These are phyloP conservation scores for Entophlyctis luteolus DNA, from an alignment of 192 early-diverging fungal species.

Conservation along the genomic window DNA sequence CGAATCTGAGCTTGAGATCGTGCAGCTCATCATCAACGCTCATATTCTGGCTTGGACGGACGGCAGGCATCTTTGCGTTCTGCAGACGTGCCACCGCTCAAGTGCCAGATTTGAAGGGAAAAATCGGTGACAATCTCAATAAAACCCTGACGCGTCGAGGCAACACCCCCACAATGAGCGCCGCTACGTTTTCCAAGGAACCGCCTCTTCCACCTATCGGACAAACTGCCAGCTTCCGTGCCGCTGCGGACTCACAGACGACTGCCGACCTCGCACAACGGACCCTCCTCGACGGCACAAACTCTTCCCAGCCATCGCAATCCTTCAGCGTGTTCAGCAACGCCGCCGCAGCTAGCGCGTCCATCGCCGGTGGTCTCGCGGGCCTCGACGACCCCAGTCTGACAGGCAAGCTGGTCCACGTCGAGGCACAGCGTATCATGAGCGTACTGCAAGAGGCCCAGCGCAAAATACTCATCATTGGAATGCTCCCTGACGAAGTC, in stretches of 20 bases:
- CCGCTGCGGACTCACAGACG: neutral
- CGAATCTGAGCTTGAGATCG: constrained; percentile 61
- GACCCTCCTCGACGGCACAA: neutral
- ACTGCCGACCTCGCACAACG: neutral
- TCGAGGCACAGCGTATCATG: constrained; percentile 56
- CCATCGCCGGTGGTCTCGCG: neutral
- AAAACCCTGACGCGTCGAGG: too few relatives aligned
- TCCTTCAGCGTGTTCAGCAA: neutral
- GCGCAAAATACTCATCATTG: constrained; percentile 44
- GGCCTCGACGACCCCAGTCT: constrained; percentile 24
- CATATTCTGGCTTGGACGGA: constrained; percentile 30
- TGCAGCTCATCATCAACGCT: constrained; percentile 58
- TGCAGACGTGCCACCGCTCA: too few relatives aligned
- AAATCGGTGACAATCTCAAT: neutral
- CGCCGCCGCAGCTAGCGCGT: neutral
- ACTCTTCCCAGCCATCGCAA: neutral
- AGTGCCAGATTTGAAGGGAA: neutral
- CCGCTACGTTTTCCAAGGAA: constrained; percentile 8
- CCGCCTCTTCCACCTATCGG: constrained; percentile 33
- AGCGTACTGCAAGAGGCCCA: constrained; percentile 54
- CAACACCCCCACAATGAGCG: neutral
- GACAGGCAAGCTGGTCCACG: constrained; percentile 50
- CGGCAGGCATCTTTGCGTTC: constrained; percentile 14
- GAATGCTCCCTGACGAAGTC: constrained; percentile 43
- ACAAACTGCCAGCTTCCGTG: neutral